These are phyloP conservation scores for Chiua sp. DNA, from an alignment of 1,284 basidiomycete genomes.

Conservation along the genomic window DNA sequence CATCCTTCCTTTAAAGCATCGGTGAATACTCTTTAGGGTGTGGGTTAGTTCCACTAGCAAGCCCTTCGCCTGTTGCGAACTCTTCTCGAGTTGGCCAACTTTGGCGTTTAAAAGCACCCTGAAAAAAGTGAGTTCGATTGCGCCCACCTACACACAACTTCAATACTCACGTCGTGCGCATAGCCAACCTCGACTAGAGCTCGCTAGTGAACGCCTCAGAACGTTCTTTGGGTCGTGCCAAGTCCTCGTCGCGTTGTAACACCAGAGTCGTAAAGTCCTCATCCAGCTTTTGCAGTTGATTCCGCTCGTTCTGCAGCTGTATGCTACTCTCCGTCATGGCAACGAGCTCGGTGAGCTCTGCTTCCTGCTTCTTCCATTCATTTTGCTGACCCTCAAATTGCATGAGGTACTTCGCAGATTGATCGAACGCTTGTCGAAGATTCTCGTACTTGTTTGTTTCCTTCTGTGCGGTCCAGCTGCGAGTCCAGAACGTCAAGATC, in stretches of 20 bases:
- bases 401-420: slow-evolving; percentile 84
- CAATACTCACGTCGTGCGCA: slow-evolving; percentile 65
- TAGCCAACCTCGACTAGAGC: slow-evolving; percentile 73
- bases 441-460: slow-evolving; percentile 79
- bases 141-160: slow-evolving; percentile 22
- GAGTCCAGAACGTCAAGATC: slow-evolving; percentile 90
- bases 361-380: slow-evolving; percentile 67
- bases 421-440: slow-evolving; percentile 75
- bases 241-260: slow-evolving; percentile 81
- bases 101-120: slow-evolving; percentile 72
- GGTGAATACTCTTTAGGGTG: slow-evolving; percentile 79
- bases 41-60: slow-evolving; percentile 82
- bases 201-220: slow-evolving; percentile 73
- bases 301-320: slow-evolving; percentile 57
- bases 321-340: slow-evolving; percentile 66
- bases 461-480: slow-evolving; percentile 83
- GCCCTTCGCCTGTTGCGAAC: slow-evolving; percentile 75
- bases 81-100: slow-evolving; percentile 65
- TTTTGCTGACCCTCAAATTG: slow-evolving; percentile 80
- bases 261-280: slow-evolving; percentile 79
- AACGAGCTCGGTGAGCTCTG: slow-evolving; percentile 59
- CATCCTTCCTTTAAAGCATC: slow-evolving; percentile 83
- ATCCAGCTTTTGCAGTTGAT: slow-evolving; percentile 65
- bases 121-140: slow-evolving; percentile 48
- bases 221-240: slow-evolving; percentile 78